phyloP scores from a whole-genome alignment of 2,329 filamentous ascomycete species.

The Ophiostoma quercus region DNA sequence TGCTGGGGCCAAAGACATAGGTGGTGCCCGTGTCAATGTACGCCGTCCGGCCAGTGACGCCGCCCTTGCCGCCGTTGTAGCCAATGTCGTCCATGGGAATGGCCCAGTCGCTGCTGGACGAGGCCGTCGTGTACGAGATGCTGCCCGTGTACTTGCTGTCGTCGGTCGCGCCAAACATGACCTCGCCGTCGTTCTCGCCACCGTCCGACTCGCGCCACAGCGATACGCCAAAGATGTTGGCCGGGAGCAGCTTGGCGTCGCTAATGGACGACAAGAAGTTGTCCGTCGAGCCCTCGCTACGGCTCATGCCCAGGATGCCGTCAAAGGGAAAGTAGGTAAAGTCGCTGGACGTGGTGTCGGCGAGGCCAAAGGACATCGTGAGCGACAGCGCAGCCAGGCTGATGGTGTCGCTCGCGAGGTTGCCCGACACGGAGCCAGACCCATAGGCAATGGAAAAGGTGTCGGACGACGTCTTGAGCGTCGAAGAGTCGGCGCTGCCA shows the following conservation, averaged over 20 bases:
- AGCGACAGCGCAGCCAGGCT: slow-evolving; percentile 61
- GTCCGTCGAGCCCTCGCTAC: slow-evolving; percentile 53
- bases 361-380: slow-evolving; percentile 65
- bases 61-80: slow-evolving; percentile 54
- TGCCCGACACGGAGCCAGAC: slow-evolving; percentile 66
- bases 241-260: slow-evolving; percentile 48
- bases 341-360: slow-evolving; percentile 63
- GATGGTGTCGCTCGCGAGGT: slow-evolving; percentile 60
- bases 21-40: slow-evolving; percentile 84
- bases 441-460: slow-evolving; percentile 69
- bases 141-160: slow-evolving; percentile 60
- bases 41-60: slow-evolving; percentile 53
- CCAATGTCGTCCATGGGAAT: slow-evolving; percentile 62
- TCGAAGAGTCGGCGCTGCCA: slow-evolving; percentile 59
- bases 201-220: slow-evolving; percentile 63
- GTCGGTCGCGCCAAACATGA: slow-evolving; percentile 71
- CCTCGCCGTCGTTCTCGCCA: slow-evolving; percentile 64
- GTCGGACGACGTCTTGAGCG: slow-evolving; percentile 49
- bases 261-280: slow-evolving; percentile 63
- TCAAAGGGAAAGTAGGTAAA: slow-evolving; percentile 79
- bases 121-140: slow-evolving; percentile 57
- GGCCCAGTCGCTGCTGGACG: slow-evolving; percentile 61
- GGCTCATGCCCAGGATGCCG: slow-evolving; percentile 75
- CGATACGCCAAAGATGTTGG: slow-evolving; percentile 66
- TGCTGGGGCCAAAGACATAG: slow-evolving; percentile 65